Evolutionary conservation across 495 filamentous ascomycete genomes (phyloP), one percentile per base, ranked within the genome.

Genomic region (Lindgomyces ingoldianus): DNA sequence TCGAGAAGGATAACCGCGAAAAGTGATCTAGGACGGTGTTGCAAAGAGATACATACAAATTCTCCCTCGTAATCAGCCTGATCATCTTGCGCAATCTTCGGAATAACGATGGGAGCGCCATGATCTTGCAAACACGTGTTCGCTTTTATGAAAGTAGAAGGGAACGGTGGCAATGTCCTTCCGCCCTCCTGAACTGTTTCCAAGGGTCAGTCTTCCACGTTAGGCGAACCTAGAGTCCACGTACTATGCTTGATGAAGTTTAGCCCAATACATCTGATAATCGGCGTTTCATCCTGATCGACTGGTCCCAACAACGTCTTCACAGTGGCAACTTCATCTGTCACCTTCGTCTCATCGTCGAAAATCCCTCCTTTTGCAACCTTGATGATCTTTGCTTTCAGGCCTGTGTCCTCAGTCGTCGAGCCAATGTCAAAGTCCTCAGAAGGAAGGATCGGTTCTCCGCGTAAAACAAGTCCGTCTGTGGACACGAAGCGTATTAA

Each of bases 61-160:
- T 84, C 81, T 52, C 81, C 80, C 64, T 84, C 81, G 64, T 84
- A 84, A 53, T 84, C 81, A 3, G 76, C 77, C 59, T 80, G 78
- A 11, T 76, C 70, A 54, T 82, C 73, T 67, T 84, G 81, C 0
- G 74, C 77, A 26, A 84, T 77, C 46, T 76, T 76, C 0, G 81
- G 81, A 60, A 84, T 80, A 3, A 72, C 57, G 0, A 82, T 76
- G 14, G 76, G 63, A 6, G 60, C 67, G 9, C 71, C 69, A 50
- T 81, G 80, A 62, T 79, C 80, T 25, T 70, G 57, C 4, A 83
- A 62, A 33, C 74, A 74, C 2, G 81, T 80, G 47, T 62, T 61
- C 8, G 81, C 76, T 60, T 84, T 84, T 69, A 80, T 77, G 71
- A 83, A 83, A 16, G 82, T 75, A 27, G 75, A 79, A 22, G 81